Base-by-base conservation (phyloP, 169 alveolate species). In the Eimeria falciformis region DNA sequence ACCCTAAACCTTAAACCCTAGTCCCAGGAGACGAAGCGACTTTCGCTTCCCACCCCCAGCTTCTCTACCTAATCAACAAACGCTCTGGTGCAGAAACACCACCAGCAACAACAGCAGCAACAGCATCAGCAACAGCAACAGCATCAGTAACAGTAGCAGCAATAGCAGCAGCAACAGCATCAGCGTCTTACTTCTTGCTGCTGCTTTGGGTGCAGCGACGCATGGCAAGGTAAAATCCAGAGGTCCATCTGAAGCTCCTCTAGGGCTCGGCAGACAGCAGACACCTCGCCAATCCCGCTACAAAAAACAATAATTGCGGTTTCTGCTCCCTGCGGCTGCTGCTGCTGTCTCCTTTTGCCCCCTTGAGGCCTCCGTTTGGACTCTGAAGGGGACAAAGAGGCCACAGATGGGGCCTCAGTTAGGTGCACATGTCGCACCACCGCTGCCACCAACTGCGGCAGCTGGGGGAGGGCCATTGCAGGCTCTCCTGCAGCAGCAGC, bases 261-360 rank as follows among this genome's bases (percentile, higher is more conserved):
- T 96, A 77, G 94, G 6, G 98, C 97, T 45, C 96, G 91, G 88
- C 91, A 81, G 40, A 58, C 88, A 21, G 91, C 91, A 21, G 91
- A 98, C 18, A 97, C 97, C 93, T 97, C 99, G 45, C 98, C 99
- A 93, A 97, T 98, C 18, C 99, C 99, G 3, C 99, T 98, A 56
- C 98, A 91, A 95, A 98, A 98, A 11, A 98, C 98, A 47, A 98
- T 94, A 18, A 98, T 97, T 90, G 98, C 99, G 46, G 98, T 98
- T 7, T 81, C 92, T 65, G 50, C 45, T 12, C 65, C 37, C 75
- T 68, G 79, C 71, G 46, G 93, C 50, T 77, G 86, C 68, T 73
- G 66, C 62, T 77, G 86, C 68, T 77, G 86, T 53, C 53, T 33
- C 27, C 25, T 53, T 71, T 43, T 46, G 37, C 47, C 53, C 47